phyloP scores from a whole-genome alignment of 495 filamentous ascomycete genomes.

The Aspergillus homomorphus region DNA sequence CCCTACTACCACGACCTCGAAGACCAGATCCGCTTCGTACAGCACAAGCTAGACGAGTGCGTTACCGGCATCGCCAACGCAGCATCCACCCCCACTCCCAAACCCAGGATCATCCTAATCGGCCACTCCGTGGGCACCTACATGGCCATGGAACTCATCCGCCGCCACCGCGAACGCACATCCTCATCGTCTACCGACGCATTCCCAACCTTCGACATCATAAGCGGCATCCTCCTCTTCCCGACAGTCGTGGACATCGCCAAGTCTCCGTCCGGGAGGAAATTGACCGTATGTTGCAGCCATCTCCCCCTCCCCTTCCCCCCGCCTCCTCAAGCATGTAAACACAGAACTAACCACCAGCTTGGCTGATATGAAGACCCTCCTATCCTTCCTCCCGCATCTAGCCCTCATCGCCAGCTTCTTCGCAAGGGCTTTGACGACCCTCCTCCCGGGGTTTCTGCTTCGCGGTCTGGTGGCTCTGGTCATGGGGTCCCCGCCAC shows the following conservation, averaged over 20 bases:
- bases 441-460: constrained; percentile 39
- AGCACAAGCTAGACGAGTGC: constrained; percentile 4
- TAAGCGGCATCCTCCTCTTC: constrained; percentile 67
- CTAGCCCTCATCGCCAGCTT: constrained; percentile 53
- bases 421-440: constrained; percentile 47
- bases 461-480: constrained; percentile 43
- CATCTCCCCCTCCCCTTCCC: constrained; percentile 2
- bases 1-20: constrained; percentile 43
- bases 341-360: neutral
- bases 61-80: neutral
- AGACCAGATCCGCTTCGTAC: constrained; percentile 57
- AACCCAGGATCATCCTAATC: constrained; percentile 64
- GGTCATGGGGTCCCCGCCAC: constrained; percentile 51
- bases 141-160: constrained; percentile 69
- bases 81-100: neutral
- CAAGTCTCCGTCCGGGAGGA: constrained; percentile 57
- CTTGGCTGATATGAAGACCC: constrained; percentile 17
- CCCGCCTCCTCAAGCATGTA: neutral
- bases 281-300: constrained; percentile 48
- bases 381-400: constrained; percentile 51
- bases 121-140: constrained; percentile 83
- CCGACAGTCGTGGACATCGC: constrained; percentile 77
- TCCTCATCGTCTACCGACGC: neutral
- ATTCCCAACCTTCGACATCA: constrained; percentile 49
- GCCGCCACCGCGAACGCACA: constrained; percentile 41